Evolutionary conservation across 1,139 yeast species (phyloP), one percentile per base, ranked within the genome.

Genomic region (Lodderomyces orthopsilosis): DNA sequence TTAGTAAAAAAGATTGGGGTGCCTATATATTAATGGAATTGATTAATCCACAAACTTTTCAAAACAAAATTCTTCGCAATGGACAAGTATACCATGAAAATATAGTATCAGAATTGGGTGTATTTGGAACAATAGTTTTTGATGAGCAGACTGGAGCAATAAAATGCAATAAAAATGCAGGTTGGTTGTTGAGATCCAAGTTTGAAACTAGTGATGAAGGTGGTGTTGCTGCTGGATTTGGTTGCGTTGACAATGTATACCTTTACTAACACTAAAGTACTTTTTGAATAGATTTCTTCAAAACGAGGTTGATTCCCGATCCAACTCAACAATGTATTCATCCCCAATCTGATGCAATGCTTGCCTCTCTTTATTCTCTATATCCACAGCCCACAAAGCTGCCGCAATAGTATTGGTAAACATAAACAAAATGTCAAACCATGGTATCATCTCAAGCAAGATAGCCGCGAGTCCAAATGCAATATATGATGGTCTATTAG

Each of bases 171-270:
- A 79, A 79, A 36, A 77, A 78, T 51, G 80, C 90, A 1, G 98
- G 97, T 5, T 88, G 88, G 80, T 73, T 93, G 50, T 69, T 93
- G 54, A 80, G 98, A 64, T 88, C 97, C 2, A 93, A 93, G 63
- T 79, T 90, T 46, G 84, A 88, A 52, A 71, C 85, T 2, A 85
- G 95, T 44, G 83, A 93, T 63, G 98, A 93, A 68, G 98, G 98
- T 40, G 98, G 98, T 32, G 97, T 93, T 27, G 98, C 98, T 24
- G 98, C 98, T 12, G 98, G 98, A 0, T 93, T 87, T 65, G 98
- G 98, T 9, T 90, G 97, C 63, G 89, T 93, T 42, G 98, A 93
- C 63, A 86, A 91, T 55, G 61, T 78, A 21, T 75, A 76, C 51
- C 63, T 79, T 42, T 73, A 73, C 53, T 50, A 46, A 37, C 32